Evolutionary conservation across 805 yeast genomes (phyloP), one percentile per base, ranked within the genome.

Genomic region (Ascoidea asiatica): DNA sequence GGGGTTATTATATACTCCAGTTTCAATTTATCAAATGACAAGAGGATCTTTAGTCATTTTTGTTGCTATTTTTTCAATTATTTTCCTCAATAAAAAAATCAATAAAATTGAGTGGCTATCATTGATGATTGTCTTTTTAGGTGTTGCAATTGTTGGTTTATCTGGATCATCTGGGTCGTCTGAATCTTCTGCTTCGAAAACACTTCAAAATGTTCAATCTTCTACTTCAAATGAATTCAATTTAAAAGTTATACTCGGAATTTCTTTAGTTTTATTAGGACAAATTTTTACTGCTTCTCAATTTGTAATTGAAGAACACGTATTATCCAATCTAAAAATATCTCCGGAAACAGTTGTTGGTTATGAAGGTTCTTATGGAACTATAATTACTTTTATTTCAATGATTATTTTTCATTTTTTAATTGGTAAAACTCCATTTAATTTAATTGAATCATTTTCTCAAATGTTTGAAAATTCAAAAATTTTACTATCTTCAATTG

Each of bases 1-100:
- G n/a, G 92, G 92, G 0, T 65, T 84, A 48, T 58, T 81, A 20
- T 78, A 77, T 59, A 77, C 79, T 1, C 90, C 92, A 0, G 92
- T 83, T 6, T 80, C 88, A 1, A 72, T 83, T 42, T 84, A 82
- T 59, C 94, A 84, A 58, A 84, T 84, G 94, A 78, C 82, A n/a
- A 66, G 94, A 50, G 92, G 94, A 2, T 74, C 87, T 0, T 63
- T 82, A 38, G 84, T 84, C 39, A 61, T 84, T 38, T 82, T 81
- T 61, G 94, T 83, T 20, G 94, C 89, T 1, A 59, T 77, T 15
- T 69, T 82, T 54, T 77, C 86, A 19, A 79, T 79, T 37, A 21
- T 79, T 1, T 81, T 82, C 54, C 68, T 84, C 50, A 64, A 70
- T 41, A 69, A 75, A 38, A 60, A 57, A 18, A 75, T 84, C 41